Evolutionary conservation across 2,329 filamentous ascomycete genomes (phyloP).

Genomic region (Fusarium sororula): DNA sequence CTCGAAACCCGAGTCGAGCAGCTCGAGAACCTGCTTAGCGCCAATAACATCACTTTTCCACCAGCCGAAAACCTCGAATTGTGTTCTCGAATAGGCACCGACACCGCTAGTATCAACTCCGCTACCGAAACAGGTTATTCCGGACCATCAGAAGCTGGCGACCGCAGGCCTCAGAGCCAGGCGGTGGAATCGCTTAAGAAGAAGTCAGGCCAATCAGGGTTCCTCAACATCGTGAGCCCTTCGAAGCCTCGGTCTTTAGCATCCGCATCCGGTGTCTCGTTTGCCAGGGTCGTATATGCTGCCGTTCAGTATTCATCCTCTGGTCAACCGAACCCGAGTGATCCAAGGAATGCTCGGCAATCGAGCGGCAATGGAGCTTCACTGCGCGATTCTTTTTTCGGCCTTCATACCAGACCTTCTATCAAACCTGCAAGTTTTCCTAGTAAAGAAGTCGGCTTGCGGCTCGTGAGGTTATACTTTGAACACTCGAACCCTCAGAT

Average conservation of each 20-base stretch:
- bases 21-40: constrained; percentile 78
- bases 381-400: constrained; percentile 96
- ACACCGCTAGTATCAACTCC: constrained; percentile 46
- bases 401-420: constrained; percentile 88
- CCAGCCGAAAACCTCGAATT: constrained; percentile 75
- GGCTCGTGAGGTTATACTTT: constrained; percentile 86
- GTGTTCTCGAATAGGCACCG: constrained; percentile 60
- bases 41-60: constrained; percentile 76
- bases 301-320: constrained; percentile 81
- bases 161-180: constrained; percentile 44
- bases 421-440: constrained; percentile 89
- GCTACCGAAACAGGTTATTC: constrained; percentile 48
- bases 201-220: constrained; percentile 52
- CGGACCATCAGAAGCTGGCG: constrained; percentile 46
- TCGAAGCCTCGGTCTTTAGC: constrained; percentile 84
- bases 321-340: constrained; percentile 62
- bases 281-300: constrained; percentile 92
- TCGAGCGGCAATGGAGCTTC: constrained; percentile 67
- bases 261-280: constrained; percentile 90
- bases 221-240: constrained; percentile 80
- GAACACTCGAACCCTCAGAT: constrained; percentile 97
- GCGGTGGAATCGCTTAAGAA: constrained; percentile 49
- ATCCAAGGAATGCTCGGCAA: constrained; percentile 38
- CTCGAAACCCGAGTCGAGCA: constrained; percentile 87
- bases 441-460: constrained; percentile 74